phyloP scores from a whole-genome alignment of 768 basidiomycete genomes.

The Fomitopsis serialis region DNA sequence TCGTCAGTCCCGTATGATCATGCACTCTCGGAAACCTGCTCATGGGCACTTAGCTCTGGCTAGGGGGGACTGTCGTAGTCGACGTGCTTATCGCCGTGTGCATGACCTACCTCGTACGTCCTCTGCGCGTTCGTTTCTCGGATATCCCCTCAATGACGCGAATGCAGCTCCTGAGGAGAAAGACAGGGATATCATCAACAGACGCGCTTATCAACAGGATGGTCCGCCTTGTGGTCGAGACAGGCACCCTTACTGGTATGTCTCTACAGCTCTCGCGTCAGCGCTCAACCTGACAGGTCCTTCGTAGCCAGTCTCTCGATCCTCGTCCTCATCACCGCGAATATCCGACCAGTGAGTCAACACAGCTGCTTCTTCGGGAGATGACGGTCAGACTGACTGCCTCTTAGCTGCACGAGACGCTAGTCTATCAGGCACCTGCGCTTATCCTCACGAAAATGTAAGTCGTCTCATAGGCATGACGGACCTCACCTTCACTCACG shows the following conservation, averaged over 20 bases:
- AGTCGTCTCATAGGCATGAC: no score
- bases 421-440: no score
- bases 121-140: not conserved
- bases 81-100: slow-evolving; percentile 5
- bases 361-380: not conserved
- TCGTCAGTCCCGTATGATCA: no score
- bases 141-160: no score
- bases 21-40: no score
- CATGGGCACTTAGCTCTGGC: not conserved
- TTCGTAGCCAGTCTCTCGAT: not conserved
- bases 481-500: no score
- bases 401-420: no score
- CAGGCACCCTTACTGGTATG: slow-evolving; percentile 5
- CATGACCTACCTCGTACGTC: slow-evolving; percentile 1
- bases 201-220: slow-evolving; percentile 1
- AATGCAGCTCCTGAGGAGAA: not conserved
- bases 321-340: not conserved
- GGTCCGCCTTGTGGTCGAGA: slow-evolving; percentile 3
- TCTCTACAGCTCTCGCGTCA: not conserved
- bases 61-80: not conserved
- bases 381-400: no score
- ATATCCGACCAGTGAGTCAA: not conserved
- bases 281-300: not conserved
- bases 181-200: not conserved
- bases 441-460: no score